phyloP scores from a whole-genome alignment of 805 yeast species.

The Cyberlindnera suaveolens region DNA sequence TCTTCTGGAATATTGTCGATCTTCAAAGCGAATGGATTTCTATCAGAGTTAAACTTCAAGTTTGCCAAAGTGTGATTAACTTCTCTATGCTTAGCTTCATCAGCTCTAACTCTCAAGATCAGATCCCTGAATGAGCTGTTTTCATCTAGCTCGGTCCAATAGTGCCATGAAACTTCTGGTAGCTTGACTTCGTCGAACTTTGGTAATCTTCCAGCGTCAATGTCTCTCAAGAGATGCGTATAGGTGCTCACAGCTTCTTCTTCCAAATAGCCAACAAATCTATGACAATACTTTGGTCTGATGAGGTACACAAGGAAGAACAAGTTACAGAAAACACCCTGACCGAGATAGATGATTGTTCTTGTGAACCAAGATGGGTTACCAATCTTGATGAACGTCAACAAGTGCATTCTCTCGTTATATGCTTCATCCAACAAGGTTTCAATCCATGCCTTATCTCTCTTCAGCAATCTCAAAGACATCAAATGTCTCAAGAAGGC shows the following conservation, averaged over 20 bases:
- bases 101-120: conserved; percentile 60
- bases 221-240: conserved; percentile 44
- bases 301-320: conserved; percentile 56
- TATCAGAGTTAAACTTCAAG: conserved; percentile 43
- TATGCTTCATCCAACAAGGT: conserved; percentile 70
- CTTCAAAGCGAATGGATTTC: conserved; percentile 61
- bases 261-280: conserved; percentile 73
- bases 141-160: conserved; percentile 50
- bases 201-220: no score
- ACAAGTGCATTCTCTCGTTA: conserved; percentile 71
- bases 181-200: conserved; percentile 25
- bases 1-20: conserved; percentile 19
- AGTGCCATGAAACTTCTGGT: conserved; percentile 56
- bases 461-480: conserved; percentile 49
- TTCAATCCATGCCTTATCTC: conserved; percentile 74
- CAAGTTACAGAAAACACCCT: conserved; percentile 62
- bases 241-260: conserved; percentile 73
- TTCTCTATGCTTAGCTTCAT: conserved; percentile 74
- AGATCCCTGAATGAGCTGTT: conserved; percentile 53
- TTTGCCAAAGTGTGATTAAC: conserved; percentile 75
- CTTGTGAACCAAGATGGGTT: conserved; percentile 56
- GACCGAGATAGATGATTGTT: conserved; percentile 51
- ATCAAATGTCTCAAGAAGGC: conserved; percentile 66
- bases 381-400: conserved; percentile 61
- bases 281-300: conserved; percentile 59